A percentile compares a stretch with the other conserved stretches of the same genome.
These are phyloP conservation scores for Boechera divaricarpa DNA, from an alignment of 345 rosid species.

Conservation along the genomic window DNA sequence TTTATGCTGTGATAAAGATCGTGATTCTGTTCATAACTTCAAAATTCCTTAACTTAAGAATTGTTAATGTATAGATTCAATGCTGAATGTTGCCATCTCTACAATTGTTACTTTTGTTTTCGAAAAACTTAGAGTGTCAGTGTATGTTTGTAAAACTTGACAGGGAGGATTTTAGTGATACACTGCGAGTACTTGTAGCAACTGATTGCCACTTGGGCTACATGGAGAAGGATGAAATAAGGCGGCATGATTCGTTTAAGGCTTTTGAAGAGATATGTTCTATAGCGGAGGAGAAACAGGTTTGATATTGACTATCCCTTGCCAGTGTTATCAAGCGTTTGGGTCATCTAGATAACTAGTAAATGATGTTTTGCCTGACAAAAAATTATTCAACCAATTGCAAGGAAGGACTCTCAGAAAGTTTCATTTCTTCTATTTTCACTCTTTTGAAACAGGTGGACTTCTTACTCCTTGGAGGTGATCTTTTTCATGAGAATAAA, in stretches of 20 bases:
- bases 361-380: background rate
- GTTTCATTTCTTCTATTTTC: background rate
- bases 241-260: conserved; percentile 93
- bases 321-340: conserved; percentile 10
- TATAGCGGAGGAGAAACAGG: conserved; percentile 91
- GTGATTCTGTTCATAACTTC: background rate
- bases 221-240: conserved; percentile 96
- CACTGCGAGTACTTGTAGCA: conserved; percentile 84
- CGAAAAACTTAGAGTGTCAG: background rate
- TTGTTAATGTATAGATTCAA: conserved; percentile 2
- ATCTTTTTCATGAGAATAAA: conserved; percentile 98
- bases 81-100: conserved; percentile 10
- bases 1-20: background rate
- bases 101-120: conserved; percentile 1
- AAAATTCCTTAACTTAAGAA: background rate
- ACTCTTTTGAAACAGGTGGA: conserved; percentile 66
- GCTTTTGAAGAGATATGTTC: conserved; percentile 96
- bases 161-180: conserved; percentile 71
- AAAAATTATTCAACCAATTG: background rate
- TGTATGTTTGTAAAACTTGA: conserved; percentile 26
- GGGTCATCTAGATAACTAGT: conserved; percentile 12
- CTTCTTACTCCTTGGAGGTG: conserved; percentile 92
- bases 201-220: conserved; percentile 97
- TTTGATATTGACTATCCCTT: conserved; percentile 24
- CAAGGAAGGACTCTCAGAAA: background rate